phyloP scores from a whole-genome alignment of 108 stramenopile species.

The Discostella stelligeroides region DNA sequence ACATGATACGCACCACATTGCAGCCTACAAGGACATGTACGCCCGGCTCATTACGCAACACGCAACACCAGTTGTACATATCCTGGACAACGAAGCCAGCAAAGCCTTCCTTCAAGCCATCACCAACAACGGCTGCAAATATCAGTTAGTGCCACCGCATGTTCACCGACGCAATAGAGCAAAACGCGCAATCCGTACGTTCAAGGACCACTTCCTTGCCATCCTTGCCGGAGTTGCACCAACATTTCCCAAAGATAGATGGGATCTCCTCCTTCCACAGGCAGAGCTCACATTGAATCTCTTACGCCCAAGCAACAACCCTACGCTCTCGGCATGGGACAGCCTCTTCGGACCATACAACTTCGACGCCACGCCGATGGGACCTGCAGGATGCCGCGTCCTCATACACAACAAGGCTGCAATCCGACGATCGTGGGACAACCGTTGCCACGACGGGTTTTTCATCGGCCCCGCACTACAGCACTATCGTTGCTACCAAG shows the following conservation, averaged over 20 bases:
- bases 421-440: neutral
- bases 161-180: slow-evolving; percentile 47
- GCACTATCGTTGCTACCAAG: too few relatives aligned
- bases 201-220: slow-evolving; percentile 49
- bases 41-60: neutral
- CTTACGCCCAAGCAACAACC: slow-evolving; percentile 38
- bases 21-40: neutral
- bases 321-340: slow-evolving; percentile 6
- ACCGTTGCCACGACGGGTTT: too few relatives aligned
- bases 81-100: neutral
- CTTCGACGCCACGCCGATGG: slow-evolving; percentile 48
- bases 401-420: slow-evolving; percentile 28
- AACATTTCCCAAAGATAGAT: slow-evolving; percentile 33
- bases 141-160: slow-evolving; percentile 39
- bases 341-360: slow-evolving; percentile 10
- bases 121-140: neutral
- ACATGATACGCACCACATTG: neutral
- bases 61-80: neutral
- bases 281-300: slow-evolving; percentile 41
- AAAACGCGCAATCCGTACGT: slow-evolving; percentile 51
- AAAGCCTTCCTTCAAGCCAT: neutral
- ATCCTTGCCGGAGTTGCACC: slow-evolving; percentile 25
- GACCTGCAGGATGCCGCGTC: slow-evolving; percentile 36
- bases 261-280: slow-evolving; percentile 47
- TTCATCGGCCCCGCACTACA: too few relatives aligned